phyloP scores from a whole-genome alignment of 2,329 filamentous ascomycete species.

The Purpureocillium lavendulum region DNA sequence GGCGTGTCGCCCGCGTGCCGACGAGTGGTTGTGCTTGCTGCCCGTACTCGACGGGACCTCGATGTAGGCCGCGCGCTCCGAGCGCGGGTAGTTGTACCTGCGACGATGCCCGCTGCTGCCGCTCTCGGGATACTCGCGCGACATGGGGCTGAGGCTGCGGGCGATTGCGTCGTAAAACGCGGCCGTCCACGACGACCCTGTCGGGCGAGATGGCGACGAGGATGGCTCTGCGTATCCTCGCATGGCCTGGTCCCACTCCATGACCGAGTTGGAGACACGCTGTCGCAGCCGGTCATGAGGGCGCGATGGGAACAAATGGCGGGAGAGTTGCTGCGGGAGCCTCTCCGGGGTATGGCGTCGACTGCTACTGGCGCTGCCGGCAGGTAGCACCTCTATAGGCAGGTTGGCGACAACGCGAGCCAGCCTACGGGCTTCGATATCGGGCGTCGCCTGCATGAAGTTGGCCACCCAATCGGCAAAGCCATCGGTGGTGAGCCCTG shows the following conservation, averaged over 20 bases:
- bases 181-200: constrained; percentile 1
- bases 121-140: not conserved
- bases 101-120: not conserved
- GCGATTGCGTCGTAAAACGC: constrained; percentile 2
- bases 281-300: constrained; percentile 50
- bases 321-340: constrained; percentile 70
- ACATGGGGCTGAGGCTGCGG: constrained; percentile 2
- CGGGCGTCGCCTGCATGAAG: constrained; percentile 67
- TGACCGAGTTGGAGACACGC: constrained; percentile 51
- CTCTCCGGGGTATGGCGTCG: constrained; percentile 54
- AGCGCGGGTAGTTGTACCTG: not conserved
- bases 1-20: not conserved
- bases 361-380: constrained; percentile 16
- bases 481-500: constrained; percentile 57
- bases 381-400: constrained; percentile 43
- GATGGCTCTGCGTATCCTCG: not conserved
- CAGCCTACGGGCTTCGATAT: constrained; percentile 64
- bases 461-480: constrained; percentile 65
- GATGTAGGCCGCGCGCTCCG: constrained; percentile 1
- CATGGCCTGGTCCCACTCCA: constrained; percentile 26
- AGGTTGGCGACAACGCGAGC: constrained; percentile 59
- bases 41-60: not conserved
- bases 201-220: not conserved
- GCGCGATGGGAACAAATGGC: constrained; percentile 58
- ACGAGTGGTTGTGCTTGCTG: not conserved